Evolutionary conservation across 2,329 filamentous ascomycete genomes (phyloP), one percentile per base, ranked within the genome.

Genomic region (Thielaviopsis punctulata): DNA sequence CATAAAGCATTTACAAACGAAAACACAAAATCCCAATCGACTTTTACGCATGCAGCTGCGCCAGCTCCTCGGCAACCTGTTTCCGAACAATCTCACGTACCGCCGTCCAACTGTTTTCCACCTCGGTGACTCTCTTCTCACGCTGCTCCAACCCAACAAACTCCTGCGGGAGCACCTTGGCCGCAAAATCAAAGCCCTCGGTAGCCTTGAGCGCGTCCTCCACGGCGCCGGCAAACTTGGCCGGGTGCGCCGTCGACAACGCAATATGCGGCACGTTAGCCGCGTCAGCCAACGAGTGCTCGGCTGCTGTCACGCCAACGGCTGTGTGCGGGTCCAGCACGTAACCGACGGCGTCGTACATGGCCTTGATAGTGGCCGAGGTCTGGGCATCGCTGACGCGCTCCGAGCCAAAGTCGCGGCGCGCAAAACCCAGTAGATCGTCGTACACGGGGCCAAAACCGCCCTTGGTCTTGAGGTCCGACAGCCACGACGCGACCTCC

Each of bases 301-400:
- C 64, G 0, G 89, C 76, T 1, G 86, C 89, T 18, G 82, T 75
- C 39, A 95, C 75, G 52, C 89, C 92, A 45, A 98, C 84, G 1
- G 92, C 87, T 0, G 87, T 82, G 69, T 98, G 92, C 1, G 92
- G 92, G 63, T 98, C 92, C 1, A 96, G 78, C 43, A 96, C 77
- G 67, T 96, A 96, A 54, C 77, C 74, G 45, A 72, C 71, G 22
- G 70, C 68, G 54, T 72, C 69, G 66, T 79, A 79, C 58, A 72
- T 72, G 52, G 70, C 65, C 60, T 73, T 68, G 59, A 78, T 77
- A 7, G 80, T 84, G 24, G 78, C 74, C 22, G 87, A 65, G 0
- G 84, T 90, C 65, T 89, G 70, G 22, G 66, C 59, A 60, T 84
- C 77, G 60, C 71, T 79, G 58, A 84, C 76, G 36, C 80, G 69